Base-by-base conservation (phyloP, 306 rosid genomes). In the Castanea sativa region DNA sequence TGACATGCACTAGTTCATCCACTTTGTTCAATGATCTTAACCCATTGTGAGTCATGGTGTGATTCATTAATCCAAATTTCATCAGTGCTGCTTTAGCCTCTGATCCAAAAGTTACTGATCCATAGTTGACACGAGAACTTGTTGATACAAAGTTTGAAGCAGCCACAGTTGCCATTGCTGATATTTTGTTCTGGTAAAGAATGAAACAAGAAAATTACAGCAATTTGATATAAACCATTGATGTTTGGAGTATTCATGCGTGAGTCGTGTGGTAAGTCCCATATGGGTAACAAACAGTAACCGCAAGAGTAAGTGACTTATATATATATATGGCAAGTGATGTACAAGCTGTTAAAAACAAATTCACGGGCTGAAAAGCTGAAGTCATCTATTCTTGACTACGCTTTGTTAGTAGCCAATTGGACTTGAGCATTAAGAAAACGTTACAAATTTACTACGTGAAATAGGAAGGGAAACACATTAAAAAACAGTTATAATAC, bases 141-240 rank as follows among this genome's bases (percentile, higher is more conserved):
- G 83, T 82, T 23, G 89, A 81, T 79, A 85, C 81, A 65, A 86
- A 61, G 61, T 81, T 84, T 68, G 94, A 83, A 76, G 89, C 89
- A 71, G 89, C 61, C 41, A 92, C 20, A 75, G 85, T 75, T 76
- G 88, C 92, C 97, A 91, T 91, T 45, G 77, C 21, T 60, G 71
- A 21, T 72, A 19, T 58, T 55, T 20, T 68, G 55, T 70, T 55
- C 77, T 78, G 86, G 25, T 81, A 81, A 78, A 79, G 61, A 64
- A 72, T 55, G 35, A 1, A 1, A 72, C 33, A 25, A 38, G 30
- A 33, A 6, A 51, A 4, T n/a, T 4, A 51, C 12, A 68, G 23
- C n/a, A n/a, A 13, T 69, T 43, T 60, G n/a, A 41, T 30, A 67
- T 21, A 55, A 67, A 30, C 29, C 15, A 30, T 30, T 70, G 30